phyloP scores from a whole-genome alignment of 345 rosid species.

The Hibiscus mutabilis region DNA sequence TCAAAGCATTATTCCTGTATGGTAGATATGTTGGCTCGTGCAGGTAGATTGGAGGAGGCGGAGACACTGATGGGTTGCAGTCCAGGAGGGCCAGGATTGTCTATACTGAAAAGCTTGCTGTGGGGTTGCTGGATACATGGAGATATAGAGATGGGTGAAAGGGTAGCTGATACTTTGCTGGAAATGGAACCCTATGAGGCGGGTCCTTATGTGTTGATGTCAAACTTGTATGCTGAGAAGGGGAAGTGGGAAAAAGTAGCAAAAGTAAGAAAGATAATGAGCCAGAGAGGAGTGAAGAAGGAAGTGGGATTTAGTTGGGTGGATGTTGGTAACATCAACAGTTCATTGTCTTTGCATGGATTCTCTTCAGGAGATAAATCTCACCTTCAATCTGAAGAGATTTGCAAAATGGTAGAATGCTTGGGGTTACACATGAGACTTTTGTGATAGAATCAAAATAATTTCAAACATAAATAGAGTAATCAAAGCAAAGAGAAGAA shows the following conservation, averaged over 20 bases:
- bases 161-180: background rate
- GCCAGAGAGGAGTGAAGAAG: background rate
- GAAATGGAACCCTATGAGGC: background rate
- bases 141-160: background rate
- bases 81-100: background rate
- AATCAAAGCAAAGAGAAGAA: too few relatives aligned
- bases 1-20: background rate
- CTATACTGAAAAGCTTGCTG: background rate
- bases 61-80: background rate
- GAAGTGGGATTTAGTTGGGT: constrained; percentile 1
- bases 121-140: background rate
- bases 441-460: background rate
- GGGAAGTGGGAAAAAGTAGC: background rate
- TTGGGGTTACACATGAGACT: background rate
- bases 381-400: background rate
- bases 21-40: background rate
- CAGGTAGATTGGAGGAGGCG: background rate
- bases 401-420: background rate
- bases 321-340: background rate
- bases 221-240: background rate
- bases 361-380: background rate
- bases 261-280: background rate
- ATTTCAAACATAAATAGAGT: background rate
- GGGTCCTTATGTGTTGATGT: background rate
- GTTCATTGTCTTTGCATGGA: background rate